phyloP scores from a whole-genome alignment of 257 asterid species.

The Echium plantagineum region DNA sequence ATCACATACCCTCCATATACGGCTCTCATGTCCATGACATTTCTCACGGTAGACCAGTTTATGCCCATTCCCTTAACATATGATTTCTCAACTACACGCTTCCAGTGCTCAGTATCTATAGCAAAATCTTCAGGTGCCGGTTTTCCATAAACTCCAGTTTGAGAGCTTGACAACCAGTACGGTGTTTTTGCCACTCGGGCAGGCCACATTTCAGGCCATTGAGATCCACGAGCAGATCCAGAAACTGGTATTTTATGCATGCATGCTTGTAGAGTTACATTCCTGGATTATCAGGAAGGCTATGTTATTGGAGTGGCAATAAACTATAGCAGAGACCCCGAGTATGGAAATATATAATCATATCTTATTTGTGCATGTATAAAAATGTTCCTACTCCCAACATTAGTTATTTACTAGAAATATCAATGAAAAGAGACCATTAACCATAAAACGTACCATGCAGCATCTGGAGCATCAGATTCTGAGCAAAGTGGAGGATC shows the following conservation, averaged over 20 bases:
- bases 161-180: too few species aligned
- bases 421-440: too few species aligned
- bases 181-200: constrained; percentile 41
- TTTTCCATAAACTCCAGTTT: too few species aligned
- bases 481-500: constrained; percentile 71
- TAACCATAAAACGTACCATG: constrained; percentile 47
- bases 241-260: constrained; percentile 69
- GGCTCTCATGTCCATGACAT: too few species aligned
- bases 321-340: background rate
- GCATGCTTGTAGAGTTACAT: constrained; percentile 87
- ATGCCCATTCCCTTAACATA: constrained; percentile 76
- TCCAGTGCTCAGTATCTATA: constrained; percentile 82
- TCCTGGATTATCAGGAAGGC: constrained; percentile 32
- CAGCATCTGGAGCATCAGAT: constrained; percentile 28
- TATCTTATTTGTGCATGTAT: too few species aligned
- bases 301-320: background rate
- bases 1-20: too few species aligned
- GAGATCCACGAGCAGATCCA: constrained; percentile 69
- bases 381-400: too few species aligned
- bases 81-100: constrained; percentile 67
- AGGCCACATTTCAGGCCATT: too few species aligned
- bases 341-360: too few species aligned
- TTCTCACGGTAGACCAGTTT: constrained; percentile 82
- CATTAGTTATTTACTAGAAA: too few species aligned
- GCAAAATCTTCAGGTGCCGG: constrained; percentile 62